Evolutionary conservation across 1,284 basidiomycete genomes (phyloP).

Genomic region (Lentinula novae-zelandiae): DNA sequence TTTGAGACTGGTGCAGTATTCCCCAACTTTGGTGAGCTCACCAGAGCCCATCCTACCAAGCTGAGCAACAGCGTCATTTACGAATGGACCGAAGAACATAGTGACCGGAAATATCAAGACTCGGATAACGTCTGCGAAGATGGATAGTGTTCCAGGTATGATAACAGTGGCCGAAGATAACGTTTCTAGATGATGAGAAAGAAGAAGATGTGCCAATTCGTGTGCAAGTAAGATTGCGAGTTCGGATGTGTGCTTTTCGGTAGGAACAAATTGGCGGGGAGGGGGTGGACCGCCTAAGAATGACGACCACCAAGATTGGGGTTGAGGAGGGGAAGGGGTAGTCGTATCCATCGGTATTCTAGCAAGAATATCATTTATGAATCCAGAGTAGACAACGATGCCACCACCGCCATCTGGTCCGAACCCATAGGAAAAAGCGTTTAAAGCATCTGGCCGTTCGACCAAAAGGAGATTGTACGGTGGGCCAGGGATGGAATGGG

Average conservation of each 20-base stretch:
- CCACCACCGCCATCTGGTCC: slow-evolving; percentile 87
- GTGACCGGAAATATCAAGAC: slow-evolving; percentile 83
- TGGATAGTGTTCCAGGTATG: slow-evolving; percentile 75
- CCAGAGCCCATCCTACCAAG: slow-evolving; percentile 72
- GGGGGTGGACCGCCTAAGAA: slow-evolving; percentile 42
- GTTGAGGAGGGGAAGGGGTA: slow-evolving; percentile 16
- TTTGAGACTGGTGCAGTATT: slow-evolving; percentile 66
- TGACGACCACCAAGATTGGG: slow-evolving; percentile 43
- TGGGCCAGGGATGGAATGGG: slow-evolving; percentile 69
- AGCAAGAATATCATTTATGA: slow-evolving; percentile 76
- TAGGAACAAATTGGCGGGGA: slow-evolving; percentile 52
- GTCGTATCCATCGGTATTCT: slow-evolving; percentile 30
- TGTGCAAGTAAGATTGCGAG: slow-evolving; percentile 86
- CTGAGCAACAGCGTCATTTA: slow-evolving; percentile 85
- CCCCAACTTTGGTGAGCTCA: slow-evolving; percentile 68
- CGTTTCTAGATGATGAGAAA: slow-evolving; percentile 88
- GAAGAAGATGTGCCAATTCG: slow-evolving; percentile 82
- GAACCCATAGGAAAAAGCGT: slow-evolving; percentile 91
- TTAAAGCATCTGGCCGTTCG: slow-evolving; percentile 72
- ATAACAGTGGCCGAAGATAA: slow-evolving; percentile 80
- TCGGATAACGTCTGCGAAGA: slow-evolving; percentile 70
- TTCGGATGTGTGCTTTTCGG: slow-evolving; percentile 75
- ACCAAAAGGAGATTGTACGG: slow-evolving; percentile 86
- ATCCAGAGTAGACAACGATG: slow-evolving; percentile 86
- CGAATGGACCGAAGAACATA: slow-evolving; percentile 85